These are phyloP conservation scores for Mycosphaerella arachidis DNA, from an alignment of 2,329 filamentous ascomycete species.

Conservation along the genomic window DNA sequence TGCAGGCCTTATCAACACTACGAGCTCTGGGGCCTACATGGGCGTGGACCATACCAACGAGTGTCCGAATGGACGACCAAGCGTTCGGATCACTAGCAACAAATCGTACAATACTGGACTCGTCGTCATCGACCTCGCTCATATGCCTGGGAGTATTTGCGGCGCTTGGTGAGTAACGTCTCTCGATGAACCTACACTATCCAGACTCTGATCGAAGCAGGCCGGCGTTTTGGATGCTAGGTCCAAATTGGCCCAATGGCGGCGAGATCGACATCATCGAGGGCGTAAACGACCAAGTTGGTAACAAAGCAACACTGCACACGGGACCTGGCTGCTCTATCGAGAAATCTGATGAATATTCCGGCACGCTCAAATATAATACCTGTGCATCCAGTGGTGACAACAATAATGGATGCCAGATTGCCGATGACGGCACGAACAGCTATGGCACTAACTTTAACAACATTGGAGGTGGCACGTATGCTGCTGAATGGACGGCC, in stretches of 20 bases:
- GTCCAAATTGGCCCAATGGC: conserved; percentile 47
- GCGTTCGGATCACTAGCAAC: conserved; percentile 66
- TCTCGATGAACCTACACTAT: background rate
- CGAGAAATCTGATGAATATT: conserved; percentile 60
- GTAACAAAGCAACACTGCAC: conserved; percentile 36
- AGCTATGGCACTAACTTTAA: conserved; percentile 37
- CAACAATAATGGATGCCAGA: conserved; percentile 32
- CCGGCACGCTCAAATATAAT: conserved; percentile 52
- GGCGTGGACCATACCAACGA: conserved; percentile 37
- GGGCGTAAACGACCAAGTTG: conserved; percentile 34
- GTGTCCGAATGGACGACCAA: conserved; percentile 57
- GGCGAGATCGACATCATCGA: conserved; percentile 41
- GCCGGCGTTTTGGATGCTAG: conserved; percentile 62
- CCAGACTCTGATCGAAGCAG: conserved; percentile 7
- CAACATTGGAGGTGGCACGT: conserved; percentile 44
- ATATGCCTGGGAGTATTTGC: conserved; percentile 68
- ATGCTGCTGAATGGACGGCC: conserved; percentile 33
- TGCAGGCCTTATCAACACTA: conserved; percentile 23
- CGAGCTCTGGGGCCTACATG: conserved; percentile 28
- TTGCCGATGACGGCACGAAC: conserved; percentile 47
- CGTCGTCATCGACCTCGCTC: conserved; percentile 66
- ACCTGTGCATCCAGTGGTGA: conserved; percentile 40
- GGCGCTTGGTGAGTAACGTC: conserved; percentile 54
- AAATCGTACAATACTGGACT: conserved; percentile 61
- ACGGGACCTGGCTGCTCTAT: conserved; percentile 31